Percentiles rank a stretch among this genome's conserved stretches.
phyloP scores from a whole-genome alignment of 2,329 filamentous ascomycete genomes.

The Claviceps sorghi region DNA sequence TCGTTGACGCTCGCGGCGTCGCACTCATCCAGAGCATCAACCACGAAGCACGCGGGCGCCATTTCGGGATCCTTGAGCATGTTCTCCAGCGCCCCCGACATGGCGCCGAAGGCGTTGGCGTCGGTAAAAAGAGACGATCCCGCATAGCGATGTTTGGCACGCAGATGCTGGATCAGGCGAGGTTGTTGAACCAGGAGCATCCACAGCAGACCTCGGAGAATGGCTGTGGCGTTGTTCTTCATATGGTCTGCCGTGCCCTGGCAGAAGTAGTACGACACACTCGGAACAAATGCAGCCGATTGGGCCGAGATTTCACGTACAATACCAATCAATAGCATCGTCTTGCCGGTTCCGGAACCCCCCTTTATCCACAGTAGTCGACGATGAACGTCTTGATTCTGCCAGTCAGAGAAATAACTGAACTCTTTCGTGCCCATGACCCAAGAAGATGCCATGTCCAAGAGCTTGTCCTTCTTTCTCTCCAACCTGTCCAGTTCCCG shows the following conservation, averaged over 20 bases:
- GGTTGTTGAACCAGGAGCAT: slow-evolving; percentile 16
- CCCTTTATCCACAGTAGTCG: slow-evolving; percentile 20
- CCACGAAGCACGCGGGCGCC: slow-evolving; percentile 21
- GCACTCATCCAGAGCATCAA: slow-evolving; percentile 37
- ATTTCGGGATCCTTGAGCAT: slow-evolving; percentile 26
- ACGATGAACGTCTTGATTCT: slow-evolving; percentile 8
- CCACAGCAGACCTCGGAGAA: slow-evolving; percentile 26
- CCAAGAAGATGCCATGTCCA: slow-evolving; percentile 7
- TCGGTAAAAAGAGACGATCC: slow-evolving; percentile 22
- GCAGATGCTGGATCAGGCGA: slow-evolving; percentile 23
- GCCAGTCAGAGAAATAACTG: slow-evolving; percentile 16
- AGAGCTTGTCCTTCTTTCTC: slow-evolving; percentile 7
- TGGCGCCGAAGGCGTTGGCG: slow-evolving; percentile 20
- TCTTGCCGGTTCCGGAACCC: slow-evolving; percentile 23
- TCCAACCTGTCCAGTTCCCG: slow-evolving; percentile 8
- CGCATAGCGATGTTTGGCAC: slow-evolving; percentile 16
- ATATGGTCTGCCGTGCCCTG: slow-evolving; percentile 19
- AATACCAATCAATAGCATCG: slow-evolving; percentile 20
- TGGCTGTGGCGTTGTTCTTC: slow-evolving; percentile 19
- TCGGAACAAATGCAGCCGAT: slow-evolving; percentile 5
- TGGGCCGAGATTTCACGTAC: slow-evolving; percentile 12
- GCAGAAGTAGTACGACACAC: slow-evolving; percentile 24
- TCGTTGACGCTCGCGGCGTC: slow-evolving; percentile 9
- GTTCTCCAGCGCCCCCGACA: slow-evolving; percentile 22
- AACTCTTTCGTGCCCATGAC: slow-evolving; percentile 6